Conservation (phyloP, 179 eudicot species). For the Vitellaria paradoxa region DNA sequence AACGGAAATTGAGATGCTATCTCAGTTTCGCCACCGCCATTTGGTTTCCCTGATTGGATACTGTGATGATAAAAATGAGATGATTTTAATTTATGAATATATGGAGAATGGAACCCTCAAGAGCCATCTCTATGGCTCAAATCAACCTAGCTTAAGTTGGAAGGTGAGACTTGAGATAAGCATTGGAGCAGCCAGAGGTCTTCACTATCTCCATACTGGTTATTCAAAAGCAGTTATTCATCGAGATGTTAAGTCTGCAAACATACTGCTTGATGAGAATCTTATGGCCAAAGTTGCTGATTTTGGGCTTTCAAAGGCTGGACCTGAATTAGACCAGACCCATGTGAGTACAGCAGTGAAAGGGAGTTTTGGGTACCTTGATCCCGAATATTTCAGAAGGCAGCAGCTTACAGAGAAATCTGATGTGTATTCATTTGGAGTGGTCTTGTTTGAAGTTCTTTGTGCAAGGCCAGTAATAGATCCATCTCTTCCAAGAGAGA, state of each 20-base stretch:
- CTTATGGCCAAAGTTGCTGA: slow-evolving; percentile 80
- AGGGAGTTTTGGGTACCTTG: slow-evolving; percentile 81
- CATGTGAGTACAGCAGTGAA: slow-evolving; percentile 85
- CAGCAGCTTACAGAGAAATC: slow-evolving; percentile 80
- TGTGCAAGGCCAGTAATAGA: slow-evolving; percentile 83
- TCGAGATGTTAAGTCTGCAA: slow-evolving; percentile 79
- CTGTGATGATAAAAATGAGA: slow-evolving; percentile 74
- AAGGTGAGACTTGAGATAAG: slow-evolving; percentile 71
- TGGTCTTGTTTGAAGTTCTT: slow-evolving; percentile 69
- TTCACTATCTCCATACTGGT: slow-evolving; percentile 80
- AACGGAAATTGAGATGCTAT: slow-evolving; percentile 79
- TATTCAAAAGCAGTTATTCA: slow-evolving; percentile 74
- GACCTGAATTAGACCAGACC: slow-evolving; percentile 77
- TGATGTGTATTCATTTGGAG: slow-evolving; percentile 82
- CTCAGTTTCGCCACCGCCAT: slow-evolving; percentile 78
- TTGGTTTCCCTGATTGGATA: slow-evolving; percentile 76
- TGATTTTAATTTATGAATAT: slow-evolving; percentile 72
- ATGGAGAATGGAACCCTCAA: slow-evolving; percentile 81
- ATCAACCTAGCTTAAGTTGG: slow-evolving; percentile 56
- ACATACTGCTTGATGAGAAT: slow-evolving; percentile 71
- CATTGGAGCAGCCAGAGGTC: slow-evolving; percentile 75
- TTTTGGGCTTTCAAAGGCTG: slow-evolving; percentile 73
- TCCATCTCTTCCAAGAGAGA: slow-evolving; percentile 67
- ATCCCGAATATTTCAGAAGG: slow-evolving; percentile 74
- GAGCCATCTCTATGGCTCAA: slow-evolving; percentile 62